Evolutionary conservation across 768 basidiomycete genomes (phyloP).

Genomic region (Amanita brunnescens): DNA sequence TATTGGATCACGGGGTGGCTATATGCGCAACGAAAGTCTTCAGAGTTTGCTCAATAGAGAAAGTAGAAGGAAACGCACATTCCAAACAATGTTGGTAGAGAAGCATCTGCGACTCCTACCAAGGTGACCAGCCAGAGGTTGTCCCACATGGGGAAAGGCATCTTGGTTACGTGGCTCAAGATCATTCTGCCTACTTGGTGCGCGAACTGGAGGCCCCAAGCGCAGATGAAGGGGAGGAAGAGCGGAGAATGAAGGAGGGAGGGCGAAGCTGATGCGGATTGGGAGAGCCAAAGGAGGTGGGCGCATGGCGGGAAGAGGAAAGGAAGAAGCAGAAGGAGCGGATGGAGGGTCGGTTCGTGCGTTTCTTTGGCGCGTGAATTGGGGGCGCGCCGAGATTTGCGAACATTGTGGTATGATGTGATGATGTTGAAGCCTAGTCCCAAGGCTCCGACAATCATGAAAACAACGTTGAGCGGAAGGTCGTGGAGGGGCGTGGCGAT

Average conservation of each 20-base stretch:
- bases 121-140: conserved; percentile 79
- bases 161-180: conserved; percentile 81
- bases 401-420: conserved; percentile 73
- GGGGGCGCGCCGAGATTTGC: conserved; percentile 25
- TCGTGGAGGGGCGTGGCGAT: conserved; percentile 37
- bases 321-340: conserved; percentile 71
- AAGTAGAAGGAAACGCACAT: conserved; percentile 30
- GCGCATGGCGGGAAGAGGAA: too few relatives aligned
- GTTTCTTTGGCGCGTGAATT: too few relatives aligned
- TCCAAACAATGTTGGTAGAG: conserved; percentile 57
- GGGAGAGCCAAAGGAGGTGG: conserved; percentile 77
- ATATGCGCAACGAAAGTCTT: neutral
- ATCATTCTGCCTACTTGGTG: conserved; percentile 92
- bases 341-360: conserved; percentile 35
- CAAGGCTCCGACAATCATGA: too few relatives aligned
- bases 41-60: conserved; percentile 2
- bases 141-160: conserved; percentile 81
- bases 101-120: conserved; percentile 75
- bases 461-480: conserved; percentile 72
- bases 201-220: conserved; percentile 90
- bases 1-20: conserved; percentile 70
- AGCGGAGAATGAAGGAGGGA: conserved; percentile 67
- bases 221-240: conserved; percentile 81
- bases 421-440: too few relatives aligned
- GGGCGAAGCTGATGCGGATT: conserved; percentile 50